Percentiles rank a stretch among this genome's conserved stretches.
Conservation (phyloP, 345 rosid species). For the Lepidium africanum region DNA sequence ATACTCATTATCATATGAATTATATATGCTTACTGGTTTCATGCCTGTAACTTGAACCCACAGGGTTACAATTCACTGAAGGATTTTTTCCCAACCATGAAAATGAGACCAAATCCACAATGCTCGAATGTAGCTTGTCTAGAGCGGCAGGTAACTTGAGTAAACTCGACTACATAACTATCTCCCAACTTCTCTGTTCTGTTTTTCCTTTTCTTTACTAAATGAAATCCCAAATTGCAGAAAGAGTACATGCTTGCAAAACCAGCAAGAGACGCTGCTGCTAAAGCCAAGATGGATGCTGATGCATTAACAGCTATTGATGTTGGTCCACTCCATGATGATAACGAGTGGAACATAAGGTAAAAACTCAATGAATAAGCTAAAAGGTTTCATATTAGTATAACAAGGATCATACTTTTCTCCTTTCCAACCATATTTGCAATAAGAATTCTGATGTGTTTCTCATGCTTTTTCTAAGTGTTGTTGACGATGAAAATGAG, state of each 20-base stretch:
- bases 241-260: conserved; percentile 64
- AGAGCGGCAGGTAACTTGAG: conserved; percentile 69
- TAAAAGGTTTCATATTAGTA: background rate
- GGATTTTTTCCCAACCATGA: conserved; percentile 93
- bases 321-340: conserved; percentile 66
- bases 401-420: background rate
- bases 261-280: conserved; percentile 86
- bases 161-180: background rate
- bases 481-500: conserved; percentile 52
- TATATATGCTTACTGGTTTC: background rate
- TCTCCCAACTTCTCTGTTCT: background rate
- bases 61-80: conserved; percentile 96
- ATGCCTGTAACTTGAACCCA: conserved; percentile 23
- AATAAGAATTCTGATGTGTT: background rate
- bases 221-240: conserved; percentile 32
- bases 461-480: conserved; percentile 31
- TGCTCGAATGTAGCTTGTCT: conserved; percentile 86
- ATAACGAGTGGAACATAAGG: conserved; percentile 98
- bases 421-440: background rate
- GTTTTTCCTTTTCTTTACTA: background rate
- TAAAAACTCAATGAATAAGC: conserved; percentile 15
- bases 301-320: conserved; percentile 33
- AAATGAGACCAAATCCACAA: conserved; percentile 93
- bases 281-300: conserved; percentile 82
- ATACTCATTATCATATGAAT: background rate